Conservation (phyloP, 2,329 filamentous ascomycete species). For the Talaromyces sp. region DNA sequence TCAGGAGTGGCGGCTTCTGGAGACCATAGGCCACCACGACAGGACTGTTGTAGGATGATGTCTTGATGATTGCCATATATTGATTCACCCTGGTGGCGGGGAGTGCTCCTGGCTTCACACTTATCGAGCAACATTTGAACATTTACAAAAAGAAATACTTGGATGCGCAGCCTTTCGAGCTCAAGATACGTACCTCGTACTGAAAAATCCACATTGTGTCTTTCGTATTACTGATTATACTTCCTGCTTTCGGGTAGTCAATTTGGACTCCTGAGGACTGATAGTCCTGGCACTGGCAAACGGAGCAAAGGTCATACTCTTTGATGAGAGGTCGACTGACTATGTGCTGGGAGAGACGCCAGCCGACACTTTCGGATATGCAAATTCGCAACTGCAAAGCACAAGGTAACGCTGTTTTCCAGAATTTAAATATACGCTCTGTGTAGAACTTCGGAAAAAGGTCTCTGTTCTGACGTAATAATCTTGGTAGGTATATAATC, state of each 20-base stretch:
- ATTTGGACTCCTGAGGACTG: background rate
- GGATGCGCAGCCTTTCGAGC: background rate
- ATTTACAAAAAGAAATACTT: background rate
- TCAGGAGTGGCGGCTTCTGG: background rate
- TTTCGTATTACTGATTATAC: background rate
- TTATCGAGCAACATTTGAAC: background rate
- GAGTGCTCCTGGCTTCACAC: background rate
- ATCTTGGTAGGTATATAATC: too few species aligned
- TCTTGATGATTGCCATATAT: background rate
- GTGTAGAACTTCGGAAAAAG: background rate
- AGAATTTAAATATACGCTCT: too few species aligned
- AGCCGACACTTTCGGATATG: background rate
- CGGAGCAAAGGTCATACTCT: background rate
- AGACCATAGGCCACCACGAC: background rate
- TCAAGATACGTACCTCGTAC: background rate
- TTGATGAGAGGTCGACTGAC: background rate
- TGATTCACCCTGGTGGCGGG: background rate
- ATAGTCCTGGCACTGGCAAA: constrained; percentile 3
- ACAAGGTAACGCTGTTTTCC: background rate
- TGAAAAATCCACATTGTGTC: background rate
- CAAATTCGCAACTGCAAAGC: background rate
- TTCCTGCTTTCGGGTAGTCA: background rate
- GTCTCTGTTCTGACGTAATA: too few species aligned
- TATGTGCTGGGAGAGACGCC: background rate
- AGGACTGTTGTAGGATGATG: background rate